Evolutionary conservation across 345 rosid species (phyloP), one percentile per base, ranked within the genome.

Genomic region (Gossypium bickii): DNA sequence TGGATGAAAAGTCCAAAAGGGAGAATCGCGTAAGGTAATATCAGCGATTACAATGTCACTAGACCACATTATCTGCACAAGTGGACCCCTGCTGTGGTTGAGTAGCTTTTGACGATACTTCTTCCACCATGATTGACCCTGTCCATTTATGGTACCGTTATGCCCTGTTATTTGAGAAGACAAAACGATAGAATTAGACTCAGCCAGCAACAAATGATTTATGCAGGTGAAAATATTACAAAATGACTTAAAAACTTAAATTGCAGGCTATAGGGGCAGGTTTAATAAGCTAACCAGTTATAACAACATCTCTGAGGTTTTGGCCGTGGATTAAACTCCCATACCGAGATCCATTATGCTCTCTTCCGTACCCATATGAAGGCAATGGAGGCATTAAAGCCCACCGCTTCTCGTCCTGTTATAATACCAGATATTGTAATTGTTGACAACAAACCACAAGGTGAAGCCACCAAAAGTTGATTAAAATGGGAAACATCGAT

Each of bases 1-100:
- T 15, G 97, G 99, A 85, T 95, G 99, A 71, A 93, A 86, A 3
- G 98, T 95, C 97, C 99, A 95, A 80, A 95, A 95, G 12, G 99
- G 99, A 52, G 98, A 91, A 81, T 93, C 96, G 62, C 85, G 94
- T 74, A 95, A 80, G 52, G 98, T 95, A 62, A 95, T 83, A 69
- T 93, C 86, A 51, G 91, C 80, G 78, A 95, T 85, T 59, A 91
- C 75, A 67, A 95, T 91, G 80, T 93, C 93, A 79, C 94, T 89
- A 0, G 99, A 95, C 94, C 92, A 90, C 98, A 95, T 91, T 43
- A 95, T 89, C 80, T 95, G 98, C 65, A 95, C 87, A 64, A 95
- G 91, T 17, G 99, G 99, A 12, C 98, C 99, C 79, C 99, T 90
- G 3, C 98, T 95, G 83, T 95, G 69, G 80, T 93, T 95, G 76